These are phyloP conservation scores for Leccinellum luteum DNA, from an alignment of 768 basidiomycete species.

Conservation along the genomic window DNA sequence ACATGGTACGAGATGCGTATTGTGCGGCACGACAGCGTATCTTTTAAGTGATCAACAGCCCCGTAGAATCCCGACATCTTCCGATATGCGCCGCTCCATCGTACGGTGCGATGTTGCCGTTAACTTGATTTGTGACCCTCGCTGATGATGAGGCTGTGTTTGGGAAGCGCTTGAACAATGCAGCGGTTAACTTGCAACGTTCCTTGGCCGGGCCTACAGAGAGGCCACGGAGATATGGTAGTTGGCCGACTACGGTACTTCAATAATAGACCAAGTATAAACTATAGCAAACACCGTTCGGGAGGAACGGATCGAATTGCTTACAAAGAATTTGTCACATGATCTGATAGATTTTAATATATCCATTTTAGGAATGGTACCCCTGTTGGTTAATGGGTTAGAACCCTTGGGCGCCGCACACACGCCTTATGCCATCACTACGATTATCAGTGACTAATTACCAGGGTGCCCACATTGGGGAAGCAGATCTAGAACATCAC, in stretches of 20 bases:
- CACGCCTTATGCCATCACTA: conserved; percentile 5
- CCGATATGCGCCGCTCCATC: conserved; percentile 18
- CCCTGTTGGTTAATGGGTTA: conserved; percentile 2
- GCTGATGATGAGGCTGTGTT: background rate
- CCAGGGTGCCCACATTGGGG: background rate
- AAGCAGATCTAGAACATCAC: conserved; percentile 4
- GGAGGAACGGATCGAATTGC: background rate
- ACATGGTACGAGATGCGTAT: conserved; percentile 12
- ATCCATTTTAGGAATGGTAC: background rate
- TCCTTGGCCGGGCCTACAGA: background rate
- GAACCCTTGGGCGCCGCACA: conserved; percentile 3
- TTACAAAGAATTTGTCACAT: conserved; percentile 2
- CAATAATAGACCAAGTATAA: background rate
- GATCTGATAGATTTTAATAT: background rate
- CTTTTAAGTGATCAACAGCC: conserved; percentile 22
- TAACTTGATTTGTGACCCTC: background rate
- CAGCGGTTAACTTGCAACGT: background rate
- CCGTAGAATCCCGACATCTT: conserved; percentile 25
- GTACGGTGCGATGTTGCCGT: background rate
- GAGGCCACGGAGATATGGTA: background rate
- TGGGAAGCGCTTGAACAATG: background rate
- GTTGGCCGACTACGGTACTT: background rate
- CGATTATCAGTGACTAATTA: conserved; percentile 12
- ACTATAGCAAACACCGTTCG: background rate
- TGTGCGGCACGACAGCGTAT: background rate